Base-by-base conservation (phyloP, 2,329 filamentous ascomycete genomes). In the Colletotrichum gigasporum region DNA sequence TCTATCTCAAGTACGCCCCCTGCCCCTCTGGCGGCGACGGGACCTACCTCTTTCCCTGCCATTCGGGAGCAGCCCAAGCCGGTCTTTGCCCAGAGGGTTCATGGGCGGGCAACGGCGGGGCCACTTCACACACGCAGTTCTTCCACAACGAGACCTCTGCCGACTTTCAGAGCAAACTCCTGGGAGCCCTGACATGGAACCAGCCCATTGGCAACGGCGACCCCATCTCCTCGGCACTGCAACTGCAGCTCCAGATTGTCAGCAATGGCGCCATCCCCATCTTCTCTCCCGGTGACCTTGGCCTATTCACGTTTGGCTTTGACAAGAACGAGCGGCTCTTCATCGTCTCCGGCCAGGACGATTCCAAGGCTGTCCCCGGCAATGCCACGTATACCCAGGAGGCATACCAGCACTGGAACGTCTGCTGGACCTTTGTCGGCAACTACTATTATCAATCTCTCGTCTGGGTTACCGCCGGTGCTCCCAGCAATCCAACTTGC, bases 371-470 rank as follows among this genome's bases (percentile, higher is more conserved):
- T n/a, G 56, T 47, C 2, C 44, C 63, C 18, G 44, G 44, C 35
- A 14, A 39, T 14, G 30, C 37, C 18, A 32, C 11, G 4, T 39
- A 18, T 16, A 41, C 12, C 10, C 28, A 44, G 5, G 42, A 53
- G 20, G 59, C 42, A 14, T 57, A 65, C 37, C 62, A 62, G 28
- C 50, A 39, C 51, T 67, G 65, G 65, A 39, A 67, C 34, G 47
- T 66, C 20, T 67, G 65, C 56, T 67, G 47, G 35, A 34, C 32
- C 0, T 67, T 42, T 16, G 63, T 67, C 35, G 65, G 65, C 51
- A 58, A 64, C 12, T 67, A 67, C 56, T 67, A 50, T 24, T 67
- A 67, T 56, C 26, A 66, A 6, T 11, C 55, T 14, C 63, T 67
- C 28, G 63, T 54, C 16, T 66, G 55, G 62, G 52, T 67, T 14